Evolutionary conservation across 1,284 basidiomycete genomes (phyloP).

Genomic region (Boletus holoroseus): DNA sequence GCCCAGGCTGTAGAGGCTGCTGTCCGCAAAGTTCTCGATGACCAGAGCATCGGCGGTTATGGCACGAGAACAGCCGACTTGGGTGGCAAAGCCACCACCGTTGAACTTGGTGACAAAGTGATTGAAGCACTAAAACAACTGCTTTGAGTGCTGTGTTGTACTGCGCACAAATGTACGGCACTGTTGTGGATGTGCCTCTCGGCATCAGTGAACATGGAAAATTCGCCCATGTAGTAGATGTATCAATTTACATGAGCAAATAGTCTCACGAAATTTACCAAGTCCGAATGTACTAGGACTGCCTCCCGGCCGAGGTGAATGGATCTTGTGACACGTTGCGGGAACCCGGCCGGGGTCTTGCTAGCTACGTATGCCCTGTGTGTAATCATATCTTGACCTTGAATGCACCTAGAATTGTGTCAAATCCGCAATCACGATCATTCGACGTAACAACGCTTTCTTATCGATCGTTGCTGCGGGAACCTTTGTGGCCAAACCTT

Average conservation of each 20-base stretch:
- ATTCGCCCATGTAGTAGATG: neutral
- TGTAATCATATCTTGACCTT: no score
- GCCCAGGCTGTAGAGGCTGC: conserved; percentile 85
- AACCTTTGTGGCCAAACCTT: no score
- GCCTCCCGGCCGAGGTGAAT: no score
- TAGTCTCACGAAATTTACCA: no score
- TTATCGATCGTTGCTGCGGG: no score
- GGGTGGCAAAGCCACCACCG: conserved; percentile 72
- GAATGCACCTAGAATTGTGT: no score
- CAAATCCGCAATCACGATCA: no score
- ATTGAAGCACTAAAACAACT: conserved; percentile 70
- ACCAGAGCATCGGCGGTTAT: conserved; percentile 62
- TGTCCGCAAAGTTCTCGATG: conserved; percentile 85
- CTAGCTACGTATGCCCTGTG: no score
- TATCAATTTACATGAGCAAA: neutral
- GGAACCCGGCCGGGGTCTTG: no score
- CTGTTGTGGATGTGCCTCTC: neutral
- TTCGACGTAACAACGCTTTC: no score
- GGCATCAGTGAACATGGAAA: neutral
- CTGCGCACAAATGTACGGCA: conserved; percentile 1
- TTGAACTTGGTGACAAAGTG: conserved; percentile 81
- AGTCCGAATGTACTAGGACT: no score
- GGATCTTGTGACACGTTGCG: no score
- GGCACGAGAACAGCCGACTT: conserved; percentile 87
- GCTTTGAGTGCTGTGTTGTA: conserved; percentile 37